Base-by-base conservation (phyloP, 345 rosid species). In the Syzygium grande region DNA sequence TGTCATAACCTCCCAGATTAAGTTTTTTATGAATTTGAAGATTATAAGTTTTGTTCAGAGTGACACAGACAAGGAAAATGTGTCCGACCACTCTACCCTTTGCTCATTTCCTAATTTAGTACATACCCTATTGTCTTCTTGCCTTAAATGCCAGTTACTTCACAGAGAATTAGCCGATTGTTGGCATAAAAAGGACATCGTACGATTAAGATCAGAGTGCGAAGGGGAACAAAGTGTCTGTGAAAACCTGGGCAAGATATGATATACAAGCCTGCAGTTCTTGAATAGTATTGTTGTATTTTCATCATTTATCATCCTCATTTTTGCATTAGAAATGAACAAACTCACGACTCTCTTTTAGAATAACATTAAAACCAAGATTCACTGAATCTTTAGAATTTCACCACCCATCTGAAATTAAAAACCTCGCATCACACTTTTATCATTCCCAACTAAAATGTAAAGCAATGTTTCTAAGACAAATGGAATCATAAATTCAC, bases 401-500 rank as follows among this genome's bases (percentile, higher is more conserved):
- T 38, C 23, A 73, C 49, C 23, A 34, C 25, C 58, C 25, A 55
- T 19, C 58, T 7, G 58, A 55, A 8, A 55, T 55, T 55, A 55
- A 21, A 19, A 19, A 55, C 23, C 22, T 34, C 46, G 11, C 49
- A 73, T 73, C 41, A 12, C 80, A 73, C 49, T 73, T 73, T 73
- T 9, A 73, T 73, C 25, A 73, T 34, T 73, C 80, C 25, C 49
- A 73, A 52, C 55, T 52, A 52, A 65, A 65, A 65, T 11, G 38
- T 16, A 65, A 73, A 73, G 43, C 80, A 73, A 19, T 73, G 38
- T 9, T 9, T 17, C 27, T 7, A 68, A 73, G 68, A 25, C 49
- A 84, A 56, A 51, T 51, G 27, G 19, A 80, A 77, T 16, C 68
- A n/a, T 51, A 29, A 59, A 61, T 90, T 92, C 87, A 94, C 99